Evolutionary conservation across 441 rosid genomes (phyloP).

Genomic region (Omphalea diandra): DNA sequence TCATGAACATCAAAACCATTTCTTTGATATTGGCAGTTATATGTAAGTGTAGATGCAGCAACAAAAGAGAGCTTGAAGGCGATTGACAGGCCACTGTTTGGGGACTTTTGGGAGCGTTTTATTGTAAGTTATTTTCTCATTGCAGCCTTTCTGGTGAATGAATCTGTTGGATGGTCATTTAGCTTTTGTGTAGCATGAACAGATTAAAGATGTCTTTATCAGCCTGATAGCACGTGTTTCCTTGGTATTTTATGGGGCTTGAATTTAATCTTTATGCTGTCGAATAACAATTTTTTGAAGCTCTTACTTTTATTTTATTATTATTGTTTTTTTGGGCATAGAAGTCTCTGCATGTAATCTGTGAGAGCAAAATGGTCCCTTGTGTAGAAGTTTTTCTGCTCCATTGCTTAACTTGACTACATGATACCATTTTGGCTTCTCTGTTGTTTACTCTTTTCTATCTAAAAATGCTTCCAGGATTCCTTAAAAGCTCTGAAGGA

Average conservation of each 20-base stretch:
- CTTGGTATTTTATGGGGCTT: background rate
- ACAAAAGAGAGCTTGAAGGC: conserved; percentile 94
- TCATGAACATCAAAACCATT: conserved; percentile 11
- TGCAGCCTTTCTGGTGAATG: background rate
- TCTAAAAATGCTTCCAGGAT: conserved; percentile 45
- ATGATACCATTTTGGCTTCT: background rate
- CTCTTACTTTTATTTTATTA: too few relatives aligned
- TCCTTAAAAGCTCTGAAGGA: conserved; percentile 77
- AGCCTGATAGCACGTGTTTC: background rate
- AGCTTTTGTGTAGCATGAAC: background rate
- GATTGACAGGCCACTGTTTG: conserved; percentile 90
- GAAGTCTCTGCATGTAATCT: too few relatives aligned
- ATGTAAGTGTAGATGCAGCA: conserved; percentile 96
- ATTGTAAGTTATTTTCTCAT: conserved; percentile 48
- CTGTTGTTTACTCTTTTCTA: conserved; percentile 4
- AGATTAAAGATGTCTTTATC: background rate
- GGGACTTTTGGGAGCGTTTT: conserved; percentile 94
- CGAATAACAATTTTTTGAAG: too few relatives aligned
- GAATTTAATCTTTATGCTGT: background rate
- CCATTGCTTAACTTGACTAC: background rate
- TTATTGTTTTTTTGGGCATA: too few relatives aligned
- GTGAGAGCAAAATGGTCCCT: too few relatives aligned
- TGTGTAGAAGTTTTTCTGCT: too few relatives aligned
- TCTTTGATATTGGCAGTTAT: conserved; percentile 57
- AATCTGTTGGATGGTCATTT: background rate